These are phyloP conservation scores for Macroventuria anomochaeta DNA, from an alignment of 2,329 filamentous ascomycete species.

Conservation along the genomic window DNA sequence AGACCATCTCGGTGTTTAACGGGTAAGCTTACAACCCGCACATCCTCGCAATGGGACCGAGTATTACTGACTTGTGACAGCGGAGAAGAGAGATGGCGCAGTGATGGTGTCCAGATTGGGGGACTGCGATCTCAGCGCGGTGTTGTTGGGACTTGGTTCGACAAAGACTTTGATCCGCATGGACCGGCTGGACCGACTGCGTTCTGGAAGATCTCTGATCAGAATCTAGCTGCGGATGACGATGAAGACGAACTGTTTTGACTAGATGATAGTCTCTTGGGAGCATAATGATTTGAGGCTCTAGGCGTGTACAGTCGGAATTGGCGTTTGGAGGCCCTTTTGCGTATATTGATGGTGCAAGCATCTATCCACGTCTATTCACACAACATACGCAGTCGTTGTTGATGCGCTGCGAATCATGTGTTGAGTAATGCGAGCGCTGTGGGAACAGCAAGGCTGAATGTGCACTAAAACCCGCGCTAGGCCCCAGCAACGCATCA, in stretches of 20 bases:
- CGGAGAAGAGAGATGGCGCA: constrained; percentile 75
- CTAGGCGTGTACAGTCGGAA: background rate
- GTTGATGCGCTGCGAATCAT: too few species aligned
- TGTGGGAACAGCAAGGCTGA: too few species aligned
- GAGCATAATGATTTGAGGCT: background rate
- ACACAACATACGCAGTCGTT: too few species aligned
- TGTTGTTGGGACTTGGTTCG: constrained; percentile 79
- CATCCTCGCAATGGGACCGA: background rate
- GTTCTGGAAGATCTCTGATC: constrained; percentile 76
- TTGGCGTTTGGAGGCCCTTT: too few species aligned
- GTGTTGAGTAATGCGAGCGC: too few species aligned
- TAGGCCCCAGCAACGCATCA: constrained; percentile 4
- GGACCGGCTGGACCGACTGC: constrained; percentile 77
- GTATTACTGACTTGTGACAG: constrained; percentile 46
- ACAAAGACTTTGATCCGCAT: constrained; percentile 71
- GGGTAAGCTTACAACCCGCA: constrained; percentile 44
- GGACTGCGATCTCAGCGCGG: constrained; percentile 70
- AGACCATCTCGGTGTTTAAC: constrained; percentile 68
- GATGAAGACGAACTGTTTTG: constrained; percentile 13
- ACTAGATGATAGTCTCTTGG: background rate
- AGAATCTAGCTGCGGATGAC: constrained; percentile 11
- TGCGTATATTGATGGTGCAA: background rate
- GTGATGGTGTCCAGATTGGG: constrained; percentile 77
- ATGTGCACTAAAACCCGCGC: too few species aligned
- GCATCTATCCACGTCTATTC: too few species aligned